These are phyloP conservation scores for Thraustochytrium striatum DNA, from an alignment of 352 stramenopile genomes.

Conservation along the genomic window DNA sequence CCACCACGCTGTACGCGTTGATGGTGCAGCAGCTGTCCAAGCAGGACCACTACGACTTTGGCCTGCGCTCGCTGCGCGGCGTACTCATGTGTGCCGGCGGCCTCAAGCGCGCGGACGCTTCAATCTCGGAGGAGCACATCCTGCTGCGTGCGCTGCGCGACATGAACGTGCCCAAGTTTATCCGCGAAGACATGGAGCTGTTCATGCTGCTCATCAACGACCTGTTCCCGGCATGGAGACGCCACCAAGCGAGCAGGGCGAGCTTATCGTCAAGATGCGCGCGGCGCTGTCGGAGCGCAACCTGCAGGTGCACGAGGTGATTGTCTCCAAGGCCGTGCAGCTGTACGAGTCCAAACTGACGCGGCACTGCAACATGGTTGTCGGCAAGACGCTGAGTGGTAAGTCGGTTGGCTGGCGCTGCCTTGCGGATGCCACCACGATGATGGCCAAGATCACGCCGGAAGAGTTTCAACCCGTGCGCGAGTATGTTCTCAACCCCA, in stretches of 20 bases:
- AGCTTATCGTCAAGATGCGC: conserved; percentile 78
- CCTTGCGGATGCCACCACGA: conserved; percentile 69
- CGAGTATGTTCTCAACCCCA: conserved; percentile 83
- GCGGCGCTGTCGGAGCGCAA: conserved; percentile 70
- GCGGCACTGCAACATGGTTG: conserved; percentile 91
- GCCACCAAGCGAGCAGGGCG: conserved; percentile 79
- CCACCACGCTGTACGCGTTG: conserved; percentile 89
- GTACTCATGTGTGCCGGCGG: conserved; percentile 86
- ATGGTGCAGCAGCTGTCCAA: conserved; percentile 88
- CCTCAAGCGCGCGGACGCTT: conserved; percentile 82
- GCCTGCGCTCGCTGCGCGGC: conserved; percentile 82
- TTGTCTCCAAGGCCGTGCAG: conserved; percentile 81
- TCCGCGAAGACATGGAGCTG: conserved; percentile 88
- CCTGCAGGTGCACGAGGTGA: conserved; percentile 73
- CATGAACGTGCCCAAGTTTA: conserved; percentile 93
- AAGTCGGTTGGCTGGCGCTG: conserved; percentile 87
- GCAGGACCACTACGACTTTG: conserved; percentile 93
- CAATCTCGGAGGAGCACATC: conserved; percentile 85
- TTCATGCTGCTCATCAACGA: conserved; percentile 91
- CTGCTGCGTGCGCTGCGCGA: conserved; percentile 87
- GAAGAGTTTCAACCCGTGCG: conserved; percentile 70
- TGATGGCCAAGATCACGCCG: conserved; percentile 61
- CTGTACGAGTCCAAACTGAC: conserved; percentile 94
- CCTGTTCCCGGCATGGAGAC: conserved; percentile 87
- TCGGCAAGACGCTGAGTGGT: conserved; percentile 82